Evolutionary conservation across 2,329 filamentous ascomycete genomes (phyloP).

Genomic region (Trichoderma sp.): DNA sequence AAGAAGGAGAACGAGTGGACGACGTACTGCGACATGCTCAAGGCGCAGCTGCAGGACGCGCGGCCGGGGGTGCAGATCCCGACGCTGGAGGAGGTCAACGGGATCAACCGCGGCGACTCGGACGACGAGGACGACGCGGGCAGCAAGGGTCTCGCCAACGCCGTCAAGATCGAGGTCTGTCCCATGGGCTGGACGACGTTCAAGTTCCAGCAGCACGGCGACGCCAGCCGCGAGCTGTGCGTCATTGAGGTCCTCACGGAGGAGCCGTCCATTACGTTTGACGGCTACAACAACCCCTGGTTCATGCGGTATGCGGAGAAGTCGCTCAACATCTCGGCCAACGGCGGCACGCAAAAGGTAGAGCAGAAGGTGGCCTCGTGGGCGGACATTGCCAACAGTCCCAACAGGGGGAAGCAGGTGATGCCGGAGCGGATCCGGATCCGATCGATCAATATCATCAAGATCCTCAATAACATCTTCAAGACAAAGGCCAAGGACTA

Average conservation of each 20-base stretch:
- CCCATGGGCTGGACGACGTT: constrained; percentile 7
- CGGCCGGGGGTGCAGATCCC: constrained; percentile 1
- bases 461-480: constrained; percentile 16
- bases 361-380: not conserved
- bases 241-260: constrained; percentile 17
- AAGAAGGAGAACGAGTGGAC: not conserved
- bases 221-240: not conserved
- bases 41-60: constrained; percentile 1
- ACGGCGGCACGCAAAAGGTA: not conserved
- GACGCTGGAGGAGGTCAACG: constrained; percentile 3
- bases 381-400: not conserved
- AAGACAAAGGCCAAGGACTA: constrained; percentile 7
- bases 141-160: not conserved
- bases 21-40: constrained; percentile 1
- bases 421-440: constrained; percentile 29
- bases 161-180: not conserved
- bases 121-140: not conserved
- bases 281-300: constrained; percentile 15
- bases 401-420: not conserved
- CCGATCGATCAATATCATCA: constrained; percentile 17
- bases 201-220: constrained; percentile 1
- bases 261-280: constrained; percentile 9
- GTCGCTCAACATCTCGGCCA: not conserved
- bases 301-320: not conserved
- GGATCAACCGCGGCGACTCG: not conserved